These are phyloP conservation scores for Beauveria medogensis DNA, from an alignment of 2,329 filamentous ascomycete species.

Conservation along the genomic window DNA sequence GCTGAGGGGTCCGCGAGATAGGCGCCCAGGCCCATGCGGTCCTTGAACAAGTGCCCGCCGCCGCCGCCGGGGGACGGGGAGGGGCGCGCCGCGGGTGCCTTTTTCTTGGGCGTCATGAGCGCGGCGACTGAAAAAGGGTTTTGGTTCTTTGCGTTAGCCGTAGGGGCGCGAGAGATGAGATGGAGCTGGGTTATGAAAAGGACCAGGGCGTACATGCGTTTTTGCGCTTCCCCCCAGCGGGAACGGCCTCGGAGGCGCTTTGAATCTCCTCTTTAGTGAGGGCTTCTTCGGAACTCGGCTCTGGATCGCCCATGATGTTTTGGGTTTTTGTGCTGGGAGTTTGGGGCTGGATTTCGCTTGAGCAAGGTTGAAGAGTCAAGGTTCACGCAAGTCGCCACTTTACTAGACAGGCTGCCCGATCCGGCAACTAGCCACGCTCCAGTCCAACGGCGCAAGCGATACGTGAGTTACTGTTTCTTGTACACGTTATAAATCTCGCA, in stretches of 20 bases:
- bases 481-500: too few species aligned
- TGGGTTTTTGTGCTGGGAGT: background rate
- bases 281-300: constrained; percentile 30
- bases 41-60: constrained; percentile 29
- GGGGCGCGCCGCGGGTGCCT: constrained; percentile 19
- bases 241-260: constrained; percentile 22
- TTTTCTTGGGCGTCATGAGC: constrained; percentile 31
- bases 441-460: background rate
- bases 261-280: constrained; percentile 34
- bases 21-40: constrained; percentile 54
- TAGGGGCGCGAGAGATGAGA: background rate
- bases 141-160: background rate
- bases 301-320: constrained; percentile 17
- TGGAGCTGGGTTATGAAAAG: too few species aligned
- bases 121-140: constrained; percentile 20
- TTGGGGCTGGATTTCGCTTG: background rate
- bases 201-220: constrained; percentile 33
- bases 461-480: too few species aligned
- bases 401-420: background rate
- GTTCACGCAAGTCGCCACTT: constrained; percentile 1
- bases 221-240: constrained; percentile 16
- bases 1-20: constrained; percentile 57
- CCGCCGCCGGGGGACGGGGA: constrained; percentile 14
- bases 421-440: background rate
- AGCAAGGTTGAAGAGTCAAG: background rate